Conservation (phyloP, 139 green algal species). For the Auxenochlorella protothecoides region DNA sequence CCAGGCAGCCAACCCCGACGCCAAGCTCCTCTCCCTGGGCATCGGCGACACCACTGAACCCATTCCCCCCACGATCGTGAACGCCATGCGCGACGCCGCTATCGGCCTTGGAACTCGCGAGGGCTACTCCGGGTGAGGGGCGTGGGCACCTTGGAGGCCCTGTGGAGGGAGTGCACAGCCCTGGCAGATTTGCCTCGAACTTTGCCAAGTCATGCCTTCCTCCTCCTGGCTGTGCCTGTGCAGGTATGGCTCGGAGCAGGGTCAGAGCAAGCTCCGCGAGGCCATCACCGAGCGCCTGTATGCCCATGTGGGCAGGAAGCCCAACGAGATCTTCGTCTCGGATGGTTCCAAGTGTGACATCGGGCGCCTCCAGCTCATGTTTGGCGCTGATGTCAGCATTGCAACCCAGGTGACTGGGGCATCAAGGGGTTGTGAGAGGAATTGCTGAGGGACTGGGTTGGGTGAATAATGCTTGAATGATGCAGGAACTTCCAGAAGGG, state of each 20-base stretch:
- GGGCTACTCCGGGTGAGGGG: conserved; percentile 82
- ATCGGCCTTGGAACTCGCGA: conserved; percentile 75
- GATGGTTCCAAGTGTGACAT: conserved; percentile 99
- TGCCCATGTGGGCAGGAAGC: conserved; percentile 34
- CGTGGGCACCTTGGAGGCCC: not conserved
- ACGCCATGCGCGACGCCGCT: conserved; percentile 72
- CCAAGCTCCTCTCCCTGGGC: conserved; percentile 92
- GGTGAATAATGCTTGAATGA: too few species aligned
- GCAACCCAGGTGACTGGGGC: conserved; percentile 29
- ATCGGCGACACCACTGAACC: conserved; percentile 99
- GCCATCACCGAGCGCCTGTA: conserved; percentile 79
- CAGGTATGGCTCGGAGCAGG: conserved; percentile 95
- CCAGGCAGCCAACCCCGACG: conserved; percentile 83
- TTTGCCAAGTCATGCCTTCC: not conserved
- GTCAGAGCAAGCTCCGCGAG: conserved; percentile 65
- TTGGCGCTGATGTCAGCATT: conserved; percentile 47
- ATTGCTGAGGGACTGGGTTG: too few species aligned
- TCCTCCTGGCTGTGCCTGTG: not conserved
- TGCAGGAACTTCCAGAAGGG: too few species aligned
- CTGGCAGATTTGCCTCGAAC: not conserved
- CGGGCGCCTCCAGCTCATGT: conserved; percentile 84
- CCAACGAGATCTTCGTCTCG: conserved; percentile 90
- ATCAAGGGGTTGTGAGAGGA: too few species aligned
- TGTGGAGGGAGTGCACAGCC: not conserved
- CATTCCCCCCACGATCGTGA: conserved; percentile 75